Evolutionary conservation across 2,329 filamentous ascomycete genomes (phyloP), one percentile per base, ranked within the genome.

Genomic region (Ophiostoma ulmi): DNA sequence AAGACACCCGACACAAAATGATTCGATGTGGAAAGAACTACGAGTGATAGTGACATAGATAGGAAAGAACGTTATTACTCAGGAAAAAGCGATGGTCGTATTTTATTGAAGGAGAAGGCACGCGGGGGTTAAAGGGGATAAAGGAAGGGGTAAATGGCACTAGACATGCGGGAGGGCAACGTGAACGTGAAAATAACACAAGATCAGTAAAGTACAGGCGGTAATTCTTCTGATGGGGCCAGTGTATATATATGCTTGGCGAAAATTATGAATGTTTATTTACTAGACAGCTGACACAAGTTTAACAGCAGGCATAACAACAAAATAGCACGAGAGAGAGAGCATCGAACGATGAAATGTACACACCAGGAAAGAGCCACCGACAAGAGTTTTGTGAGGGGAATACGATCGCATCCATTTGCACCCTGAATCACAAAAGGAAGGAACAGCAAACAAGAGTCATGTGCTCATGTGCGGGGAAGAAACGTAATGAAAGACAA

Each of bases 81-180:
- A 58, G 13, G 52, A 14, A 58, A 58, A 5, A 55, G n/a, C 7
- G 20, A 58, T 26, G 52, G 52, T 58, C 10, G n/a, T 10, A 58
- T 10, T 58, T 14, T 1, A 58, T 10, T 3, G 52, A 58, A 55
- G 22, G n/a, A 17, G 52, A 58, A 58, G 52, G 17, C 20, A 17
- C 52, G 52, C 52, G 52, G 52, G 52, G n/a, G 52, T 31, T 48
- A n/a, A 44, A 48, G 44, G 44, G 44, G 44, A 26, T 26, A 58
- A 58, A 13, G 52, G 52, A 58, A 58, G n/a, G 52, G 52, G 52
- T 26, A 58, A 58, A 58, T 14, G 52, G 52, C 52, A 58, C 52
- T 58, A 22, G n/a, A 22, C n/a, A 22, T 55, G n/a, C 48, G n/a
- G n/a, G 14, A 48, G 14, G 44, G 44, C 44, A 10, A 14, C n/a